phyloP scores from a whole-genome alignment of 306 rosid genomes.

The Quercus variabilis region DNA sequence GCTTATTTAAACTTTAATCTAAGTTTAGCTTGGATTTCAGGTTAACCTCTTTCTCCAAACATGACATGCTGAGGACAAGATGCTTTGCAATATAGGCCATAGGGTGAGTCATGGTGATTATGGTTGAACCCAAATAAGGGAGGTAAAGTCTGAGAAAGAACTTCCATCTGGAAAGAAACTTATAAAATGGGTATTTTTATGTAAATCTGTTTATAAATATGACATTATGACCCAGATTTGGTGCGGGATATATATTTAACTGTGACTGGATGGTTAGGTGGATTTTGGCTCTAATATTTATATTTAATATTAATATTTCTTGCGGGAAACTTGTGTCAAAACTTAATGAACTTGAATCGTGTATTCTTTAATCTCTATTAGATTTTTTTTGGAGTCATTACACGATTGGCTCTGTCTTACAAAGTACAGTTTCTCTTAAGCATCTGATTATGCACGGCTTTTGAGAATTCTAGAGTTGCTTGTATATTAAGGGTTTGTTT shows the following conservation, averaged over 20 bases:
- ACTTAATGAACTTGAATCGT: constrained; percentile 11
- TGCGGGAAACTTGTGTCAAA: constrained; percentile 1
- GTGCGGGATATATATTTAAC: constrained; percentile 15
- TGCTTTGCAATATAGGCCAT: constrained; percentile 24
- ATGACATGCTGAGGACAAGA: constrained; percentile 67
- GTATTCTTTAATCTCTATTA: not conserved
- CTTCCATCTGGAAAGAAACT: constrained; percentile 24
- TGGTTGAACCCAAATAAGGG: constrained; percentile 31
- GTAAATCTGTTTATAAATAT: constrained; percentile 22
- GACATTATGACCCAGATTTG: not conserved
- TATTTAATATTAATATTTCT: constrained; percentile 13
- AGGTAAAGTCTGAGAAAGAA: constrained; percentile 19
- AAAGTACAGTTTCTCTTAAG: not conserved
- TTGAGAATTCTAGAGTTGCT: not conserved
- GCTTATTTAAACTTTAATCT: not conserved
- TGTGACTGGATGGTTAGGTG: constrained; percentile 4
- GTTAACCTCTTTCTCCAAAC: constrained; percentile 30
- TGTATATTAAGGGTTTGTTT: not conserved
- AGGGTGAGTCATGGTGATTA: constrained; percentile 18
- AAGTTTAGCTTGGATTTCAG: constrained; percentile 20
- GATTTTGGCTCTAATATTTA: constrained; percentile 16
- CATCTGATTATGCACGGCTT: not conserved
- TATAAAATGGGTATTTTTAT: constrained; percentile 6
- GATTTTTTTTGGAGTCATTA: not conserved
- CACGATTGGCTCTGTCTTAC: not conserved